A percentile compares a stretch with the other conserved stretches of the same genome.
Conservation (phyloP, 768 basidiomycete genomes). For the Strobilomyces dryophilus region DNA sequence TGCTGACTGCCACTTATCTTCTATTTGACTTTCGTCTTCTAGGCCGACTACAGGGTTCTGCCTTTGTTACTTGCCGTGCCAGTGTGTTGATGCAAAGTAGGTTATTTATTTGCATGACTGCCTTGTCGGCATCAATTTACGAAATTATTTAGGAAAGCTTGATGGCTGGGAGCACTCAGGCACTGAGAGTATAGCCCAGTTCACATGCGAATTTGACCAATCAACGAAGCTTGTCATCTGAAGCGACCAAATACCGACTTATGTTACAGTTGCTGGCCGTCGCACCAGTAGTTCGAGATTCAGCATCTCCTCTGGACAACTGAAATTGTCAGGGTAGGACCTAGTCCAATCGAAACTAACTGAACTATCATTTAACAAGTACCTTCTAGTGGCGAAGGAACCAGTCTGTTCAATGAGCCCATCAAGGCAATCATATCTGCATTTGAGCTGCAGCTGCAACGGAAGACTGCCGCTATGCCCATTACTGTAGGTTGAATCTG, state of each 20-base stretch:
- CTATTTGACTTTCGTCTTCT: background rate
- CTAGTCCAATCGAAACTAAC: background rate
- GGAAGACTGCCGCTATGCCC: no score
- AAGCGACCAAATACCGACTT: background rate
- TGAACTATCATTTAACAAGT: no score
- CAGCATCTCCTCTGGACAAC: background rate
- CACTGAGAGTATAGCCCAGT: background rate
- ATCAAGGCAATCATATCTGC: no score
- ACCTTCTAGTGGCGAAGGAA: no score
- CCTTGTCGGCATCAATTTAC: no score
- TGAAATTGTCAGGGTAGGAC: slow-evolving; percentile 10
- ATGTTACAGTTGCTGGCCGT: background rate
- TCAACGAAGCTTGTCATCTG: background rate
- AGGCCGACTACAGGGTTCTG: background rate
- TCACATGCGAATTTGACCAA: background rate
- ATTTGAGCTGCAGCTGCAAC: no score
- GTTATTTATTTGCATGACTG: no score
- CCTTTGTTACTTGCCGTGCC: no score
- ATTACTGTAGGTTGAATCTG: no score
- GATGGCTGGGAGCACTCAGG: background rate
- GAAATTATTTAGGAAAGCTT: no score
- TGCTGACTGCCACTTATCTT: background rate
- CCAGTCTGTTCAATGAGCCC: no score
- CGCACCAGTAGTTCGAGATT: background rate
- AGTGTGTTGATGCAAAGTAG: no score